phyloP scores from a whole-genome alignment of 2,329 filamentous ascomycete genomes.

The Claviceps maximensis region DNA sequence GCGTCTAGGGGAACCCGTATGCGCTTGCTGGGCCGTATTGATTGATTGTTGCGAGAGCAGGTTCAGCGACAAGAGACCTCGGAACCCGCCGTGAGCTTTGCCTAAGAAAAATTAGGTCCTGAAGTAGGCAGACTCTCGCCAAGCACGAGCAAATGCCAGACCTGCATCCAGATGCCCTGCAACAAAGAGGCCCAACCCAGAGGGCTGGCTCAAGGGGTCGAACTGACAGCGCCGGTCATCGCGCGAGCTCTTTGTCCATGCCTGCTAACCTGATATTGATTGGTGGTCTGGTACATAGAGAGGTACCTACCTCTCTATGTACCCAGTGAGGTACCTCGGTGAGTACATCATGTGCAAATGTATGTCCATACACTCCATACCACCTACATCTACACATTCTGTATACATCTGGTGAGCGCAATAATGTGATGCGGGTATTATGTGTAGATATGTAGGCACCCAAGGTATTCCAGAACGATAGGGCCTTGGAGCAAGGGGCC shows the following conservation, averaged over 20 bases:
- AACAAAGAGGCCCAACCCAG: neutral
- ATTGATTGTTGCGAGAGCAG: neutral
- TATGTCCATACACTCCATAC: too few species aligned
- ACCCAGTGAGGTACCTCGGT: too few species aligned
- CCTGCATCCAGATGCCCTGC: conserved; percentile 2
- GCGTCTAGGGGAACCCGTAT: neutral
- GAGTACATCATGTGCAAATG: too few species aligned
- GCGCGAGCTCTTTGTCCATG: neutral
- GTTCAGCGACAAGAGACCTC: neutral
- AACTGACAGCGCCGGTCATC: neutral
- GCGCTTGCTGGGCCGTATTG: neutral
- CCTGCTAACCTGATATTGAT: neutral
- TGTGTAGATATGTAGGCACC: too few species aligned
- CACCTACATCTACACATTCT: too few species aligned
- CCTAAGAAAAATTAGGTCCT: neutral
- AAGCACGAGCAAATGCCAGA: conserved; percentile 1
- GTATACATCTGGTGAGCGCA: too few species aligned
- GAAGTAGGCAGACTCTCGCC: neutral
- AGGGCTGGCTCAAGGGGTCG: neutral
- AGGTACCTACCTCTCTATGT: too few species aligned
- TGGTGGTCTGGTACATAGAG: neutral
- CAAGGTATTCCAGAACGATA: too few species aligned
- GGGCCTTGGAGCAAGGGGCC: conserved; percentile 4
- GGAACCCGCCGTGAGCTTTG: neutral
- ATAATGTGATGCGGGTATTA: too few species aligned